Conservation (phyloP, 2,329 filamentous ascomycete species). For the Colletotrichum eleusines region DNA sequence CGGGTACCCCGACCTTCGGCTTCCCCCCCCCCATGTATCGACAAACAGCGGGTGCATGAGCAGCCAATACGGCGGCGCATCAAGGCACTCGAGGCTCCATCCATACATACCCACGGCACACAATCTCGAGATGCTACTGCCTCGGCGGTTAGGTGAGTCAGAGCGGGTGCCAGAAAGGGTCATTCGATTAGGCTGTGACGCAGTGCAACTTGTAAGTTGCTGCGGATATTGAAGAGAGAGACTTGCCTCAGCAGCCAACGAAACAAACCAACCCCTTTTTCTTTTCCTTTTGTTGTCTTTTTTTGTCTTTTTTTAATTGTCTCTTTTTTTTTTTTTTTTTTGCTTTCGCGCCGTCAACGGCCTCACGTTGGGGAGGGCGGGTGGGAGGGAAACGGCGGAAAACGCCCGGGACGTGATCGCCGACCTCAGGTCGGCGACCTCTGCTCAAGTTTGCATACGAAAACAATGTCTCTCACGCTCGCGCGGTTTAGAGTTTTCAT, state of each 20-base stretch:
- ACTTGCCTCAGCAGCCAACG: neutral
- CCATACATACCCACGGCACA: constrained; percentile 10
- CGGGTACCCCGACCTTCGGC: constrained; percentile 9
- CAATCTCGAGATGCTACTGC: constrained; percentile 31
- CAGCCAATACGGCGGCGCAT: constrained; percentile 9
- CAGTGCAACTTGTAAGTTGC: neutral
- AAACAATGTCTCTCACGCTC: neutral
- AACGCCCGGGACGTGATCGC: constrained; percentile 3
- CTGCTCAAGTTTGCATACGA: neutral
- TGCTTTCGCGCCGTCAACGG: neutral
- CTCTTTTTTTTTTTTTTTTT: too few relatives aligned
- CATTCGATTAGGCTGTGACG: constrained; percentile 4
- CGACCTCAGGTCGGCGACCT: neutral
- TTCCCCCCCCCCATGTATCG: neutral
- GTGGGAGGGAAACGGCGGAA: neutral
- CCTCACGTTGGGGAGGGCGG: neutral
- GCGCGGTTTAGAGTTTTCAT: constrained; percentile 33
- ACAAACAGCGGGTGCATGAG: constrained; percentile 15
- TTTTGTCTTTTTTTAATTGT: neutral
- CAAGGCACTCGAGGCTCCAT: constrained; percentile 22
- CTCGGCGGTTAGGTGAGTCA: constrained; percentile 32
- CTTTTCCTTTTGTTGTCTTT: too few relatives aligned
- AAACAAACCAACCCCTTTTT: neutral
- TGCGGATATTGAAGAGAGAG: constrained; percentile 9
- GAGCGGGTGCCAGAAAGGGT: neutral